Conservation (phyloP, 2,329 filamentous ascomycete genomes). For the Penicillium sp. region DNA sequence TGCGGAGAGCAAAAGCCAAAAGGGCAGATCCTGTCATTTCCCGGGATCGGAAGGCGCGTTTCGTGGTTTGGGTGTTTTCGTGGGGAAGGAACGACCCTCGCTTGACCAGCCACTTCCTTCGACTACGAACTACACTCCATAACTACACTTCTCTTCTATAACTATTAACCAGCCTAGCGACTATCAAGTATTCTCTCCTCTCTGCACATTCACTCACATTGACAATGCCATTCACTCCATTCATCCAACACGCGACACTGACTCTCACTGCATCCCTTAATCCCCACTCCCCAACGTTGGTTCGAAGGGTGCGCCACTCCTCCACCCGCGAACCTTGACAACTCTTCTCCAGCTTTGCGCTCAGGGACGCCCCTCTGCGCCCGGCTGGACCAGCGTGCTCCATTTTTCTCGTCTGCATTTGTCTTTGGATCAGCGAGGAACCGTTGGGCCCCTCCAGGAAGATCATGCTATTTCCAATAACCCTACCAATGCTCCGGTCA, state of each 20-base stretch:
- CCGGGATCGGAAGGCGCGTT: conserved; percentile 10
- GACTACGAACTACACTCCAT: no score
- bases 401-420: neutral
- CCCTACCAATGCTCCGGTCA: neutral
- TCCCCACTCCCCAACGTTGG: neutral
- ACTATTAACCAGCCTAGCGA: neutral
- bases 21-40: neutral
- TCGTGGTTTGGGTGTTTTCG: neutral
- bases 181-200: neutral
- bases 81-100: neutral
- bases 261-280: neutral
- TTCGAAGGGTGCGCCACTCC: neutral
- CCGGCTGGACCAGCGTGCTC: no score
- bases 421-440: neutral
- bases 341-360: neutral
- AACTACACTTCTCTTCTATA: neutral
- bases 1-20: no score
- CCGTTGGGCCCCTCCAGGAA: neutral
- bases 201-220: neutral
- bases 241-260: neutral
- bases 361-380: neutral
- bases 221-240: neutral
- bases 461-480: neutral
- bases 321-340: neutral
- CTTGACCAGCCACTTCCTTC: neutral